A percentile compares a stretch with the other conserved stretches of the same genome.
Evolutionary conservation across 73 alveolate genomes (phyloP).

Genomic region (Paraurostyla sp.): DNA sequence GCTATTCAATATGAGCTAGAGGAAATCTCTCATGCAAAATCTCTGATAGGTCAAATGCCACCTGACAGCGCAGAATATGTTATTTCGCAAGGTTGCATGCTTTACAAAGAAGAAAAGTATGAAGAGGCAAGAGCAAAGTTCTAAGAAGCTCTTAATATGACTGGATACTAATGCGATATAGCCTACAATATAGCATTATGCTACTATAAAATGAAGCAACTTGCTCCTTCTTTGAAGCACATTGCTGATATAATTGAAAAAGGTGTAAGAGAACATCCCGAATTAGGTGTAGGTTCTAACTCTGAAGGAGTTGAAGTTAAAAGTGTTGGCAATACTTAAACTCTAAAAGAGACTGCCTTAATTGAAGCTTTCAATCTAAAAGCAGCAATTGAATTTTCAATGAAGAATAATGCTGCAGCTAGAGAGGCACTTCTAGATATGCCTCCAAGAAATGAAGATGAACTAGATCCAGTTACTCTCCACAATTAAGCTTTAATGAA

Average conservation of each 20-base stretch:
- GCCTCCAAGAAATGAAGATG: conserved; percentile 99
- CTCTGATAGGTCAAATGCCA: conserved; percentile 81
- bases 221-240: conserved; percentile 95
- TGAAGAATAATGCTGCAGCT: conserved; percentile 97
- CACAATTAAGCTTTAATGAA: conserved; percentile 98
- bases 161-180: conserved; percentile 94
- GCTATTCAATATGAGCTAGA: conserved; percentile 92
- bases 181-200: conserved; percentile 99
- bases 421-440: conserved; percentile 99
- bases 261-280: conserved; percentile 99
- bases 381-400: conserved; percentile 98
- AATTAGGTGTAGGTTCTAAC: conserved; percentile 97
- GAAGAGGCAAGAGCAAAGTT: conserved; percentile 97
- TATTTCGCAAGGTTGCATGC: conserved; percentile 93
- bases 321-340: conserved; percentile 98
- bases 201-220: conserved; percentile 95
- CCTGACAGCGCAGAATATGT: conserved; percentile 89
- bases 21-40: conserved; percentile 92
- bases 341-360: conserved; percentile 97
- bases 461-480: conserved; percentile 99
- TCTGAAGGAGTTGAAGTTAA: conserved; percentile 97
- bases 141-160: conserved; percentile 93
- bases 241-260: conserved; percentile 99
- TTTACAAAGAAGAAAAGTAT: conserved; percentile 92
- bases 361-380: conserved; percentile 99